Conservation (phyloP, 345 rosid species). For the Rhodomyrtus tomentosa region DNA sequence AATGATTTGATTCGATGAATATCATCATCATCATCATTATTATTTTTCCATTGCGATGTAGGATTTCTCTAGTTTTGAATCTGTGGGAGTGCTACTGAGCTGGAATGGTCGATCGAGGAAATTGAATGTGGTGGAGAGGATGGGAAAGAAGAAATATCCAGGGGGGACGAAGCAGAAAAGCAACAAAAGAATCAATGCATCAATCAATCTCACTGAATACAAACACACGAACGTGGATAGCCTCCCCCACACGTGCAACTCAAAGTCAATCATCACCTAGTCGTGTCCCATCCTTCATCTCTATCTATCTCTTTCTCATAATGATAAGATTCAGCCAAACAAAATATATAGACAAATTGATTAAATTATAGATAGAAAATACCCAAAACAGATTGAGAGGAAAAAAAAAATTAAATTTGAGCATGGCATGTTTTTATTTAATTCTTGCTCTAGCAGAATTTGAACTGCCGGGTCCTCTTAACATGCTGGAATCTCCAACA, state of each 20-base stretch:
- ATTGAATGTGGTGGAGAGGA: background rate
- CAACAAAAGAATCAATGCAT: background rate
- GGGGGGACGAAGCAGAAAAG: background rate
- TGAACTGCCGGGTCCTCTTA: background rate
- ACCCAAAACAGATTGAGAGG: background rate
- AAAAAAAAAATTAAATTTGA: background rate
- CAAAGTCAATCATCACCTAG: constrained; percentile 17
- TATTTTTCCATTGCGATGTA: background rate
- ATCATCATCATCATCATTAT: background rate
- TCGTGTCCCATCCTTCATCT: background rate
- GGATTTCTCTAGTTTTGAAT: background rate
- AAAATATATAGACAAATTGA: background rate
- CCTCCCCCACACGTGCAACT: constrained; percentile 56
- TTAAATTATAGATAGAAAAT: background rate
- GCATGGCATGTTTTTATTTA: background rate
- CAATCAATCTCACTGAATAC: constrained; percentile 32
- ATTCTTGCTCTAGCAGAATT: background rate
- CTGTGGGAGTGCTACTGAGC: background rate
- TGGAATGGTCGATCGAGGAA: background rate
- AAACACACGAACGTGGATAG: constrained; percentile 54
- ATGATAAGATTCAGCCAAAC: background rate
- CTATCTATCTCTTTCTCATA: background rate
- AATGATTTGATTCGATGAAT: background rate
- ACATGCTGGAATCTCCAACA: background rate
- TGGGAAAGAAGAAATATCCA: background rate